Conservation (phyloP, 495 filamentous ascomycete genomes). For the Cairneyella variabilis region DNA sequence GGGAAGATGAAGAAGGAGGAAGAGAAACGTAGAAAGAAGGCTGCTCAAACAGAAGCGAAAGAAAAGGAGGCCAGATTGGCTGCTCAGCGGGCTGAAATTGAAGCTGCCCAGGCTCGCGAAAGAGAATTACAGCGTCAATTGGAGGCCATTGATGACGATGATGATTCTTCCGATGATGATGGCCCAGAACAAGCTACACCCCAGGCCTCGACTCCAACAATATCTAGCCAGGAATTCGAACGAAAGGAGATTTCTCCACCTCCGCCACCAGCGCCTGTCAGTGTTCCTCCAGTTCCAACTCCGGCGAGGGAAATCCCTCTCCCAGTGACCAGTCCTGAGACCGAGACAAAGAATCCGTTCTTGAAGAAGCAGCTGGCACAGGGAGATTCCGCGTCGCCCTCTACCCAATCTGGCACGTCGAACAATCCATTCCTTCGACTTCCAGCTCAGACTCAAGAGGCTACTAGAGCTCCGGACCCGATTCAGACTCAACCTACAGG, state of each 20-base stretch:
- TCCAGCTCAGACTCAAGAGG: constrained; percentile 63
- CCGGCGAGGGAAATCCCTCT: constrained; percentile 23
- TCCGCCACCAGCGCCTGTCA: constrained; percentile 37
- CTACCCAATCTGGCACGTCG: constrained; percentile 49
- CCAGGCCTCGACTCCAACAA: constrained; percentile 76
- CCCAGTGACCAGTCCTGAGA: constrained; percentile 27
- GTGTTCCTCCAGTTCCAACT: constrained; percentile 38
- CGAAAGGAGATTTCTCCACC: constrained; percentile 45
- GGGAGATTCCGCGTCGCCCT: constrained; percentile 30
- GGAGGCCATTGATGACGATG: constrained; percentile 68
- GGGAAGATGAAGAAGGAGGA: constrained; percentile 97
- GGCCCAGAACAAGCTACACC: constrained; percentile 77
- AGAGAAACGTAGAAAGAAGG: constrained; percentile 87
- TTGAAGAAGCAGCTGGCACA: constrained; percentile 63
- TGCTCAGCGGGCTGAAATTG: constrained; percentile 86
- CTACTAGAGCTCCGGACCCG: constrained; percentile 15
- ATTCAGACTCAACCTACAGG: constrained; percentile 27
- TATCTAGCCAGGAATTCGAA: constrained; percentile 50
- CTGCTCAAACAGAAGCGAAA: constrained; percentile 77
- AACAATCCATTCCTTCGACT: constrained; percentile 95
- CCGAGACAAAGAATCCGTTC: constrained; percentile 66
- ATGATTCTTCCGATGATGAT: constrained; percentile 81
- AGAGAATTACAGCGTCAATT: constrained; percentile 83
- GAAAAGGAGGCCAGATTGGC: constrained; percentile 85
- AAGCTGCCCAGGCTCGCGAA: constrained; percentile 83